Percentiles rank a stretch among this genome's conserved stretches.
Evolutionary conservation across 495 filamentous ascomycete genomes (phyloP).

Genomic region (Penicillium taxi): DNA sequence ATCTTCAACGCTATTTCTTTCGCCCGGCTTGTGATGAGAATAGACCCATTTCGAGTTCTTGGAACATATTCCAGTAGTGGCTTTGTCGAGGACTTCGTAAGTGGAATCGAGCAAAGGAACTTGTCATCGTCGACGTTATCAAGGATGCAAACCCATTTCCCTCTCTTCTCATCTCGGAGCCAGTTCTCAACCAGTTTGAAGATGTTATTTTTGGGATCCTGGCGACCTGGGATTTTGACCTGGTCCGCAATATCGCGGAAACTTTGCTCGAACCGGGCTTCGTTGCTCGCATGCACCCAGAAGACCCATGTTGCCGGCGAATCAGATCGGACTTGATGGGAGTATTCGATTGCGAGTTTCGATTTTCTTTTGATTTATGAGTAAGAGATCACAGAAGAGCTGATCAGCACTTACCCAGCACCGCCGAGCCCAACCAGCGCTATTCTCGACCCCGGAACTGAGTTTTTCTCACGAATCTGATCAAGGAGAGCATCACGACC

Average conservation of each 20-base stretch:
- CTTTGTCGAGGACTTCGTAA: neutral
- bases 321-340: constrained; percentile 23
- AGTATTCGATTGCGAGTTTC: constrained; percentile 32
- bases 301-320: constrained; percentile 40
- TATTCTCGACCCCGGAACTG: constrained; percentile 13
- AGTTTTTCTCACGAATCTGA: constrained; percentile 15
- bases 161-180: constrained; percentile 27
- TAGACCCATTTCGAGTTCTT: neutral
- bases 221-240: constrained; percentile 19
- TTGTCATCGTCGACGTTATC: constrained; percentile 7
- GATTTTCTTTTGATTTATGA: constrained; percentile 24
- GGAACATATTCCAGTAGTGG: constrained; percentile 2
- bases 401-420: neutral
- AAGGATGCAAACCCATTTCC: constrained; percentile 3
- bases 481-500: constrained; percentile 14
- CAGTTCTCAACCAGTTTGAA: constrained; percentile 32
- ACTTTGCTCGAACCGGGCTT: constrained; percentile 30
- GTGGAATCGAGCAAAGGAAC: constrained; percentile 13
- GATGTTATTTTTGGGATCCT: constrained; percentile 33
- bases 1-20: neutral
- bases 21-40: constrained; percentile 16
- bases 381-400: neutral
- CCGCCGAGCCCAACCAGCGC: constrained; percentile 18
- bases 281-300: constrained; percentile 40
- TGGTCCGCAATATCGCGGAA: constrained; percentile 23